Percentiles rank a stretch among this genome's conserved stretches.
Conservation (phyloP, 192 early-diverging fungal genomes). For the Dispira parvispora region DNA sequence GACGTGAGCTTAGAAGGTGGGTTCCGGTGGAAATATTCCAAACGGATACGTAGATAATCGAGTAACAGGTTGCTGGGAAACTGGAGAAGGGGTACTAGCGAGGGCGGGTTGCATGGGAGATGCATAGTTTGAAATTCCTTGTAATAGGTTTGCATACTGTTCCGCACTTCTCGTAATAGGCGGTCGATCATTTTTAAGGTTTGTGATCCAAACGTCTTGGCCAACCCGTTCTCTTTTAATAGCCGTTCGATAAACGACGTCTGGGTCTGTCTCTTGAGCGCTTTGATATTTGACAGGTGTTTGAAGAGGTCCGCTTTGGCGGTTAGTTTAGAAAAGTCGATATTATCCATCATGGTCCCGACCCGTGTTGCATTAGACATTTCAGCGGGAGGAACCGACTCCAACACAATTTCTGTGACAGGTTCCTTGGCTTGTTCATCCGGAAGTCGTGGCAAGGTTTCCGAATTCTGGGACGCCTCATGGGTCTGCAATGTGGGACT, state of each 20-base stretch:
- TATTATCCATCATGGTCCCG: neutral
- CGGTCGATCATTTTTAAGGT: constrained; percentile 43
- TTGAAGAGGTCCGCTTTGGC: neutral
- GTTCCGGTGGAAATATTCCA: constrained; percentile 43
- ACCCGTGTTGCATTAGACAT: neutral
- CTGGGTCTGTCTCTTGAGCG: constrained; percentile 16
- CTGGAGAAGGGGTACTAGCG: constrained; percentile 48
- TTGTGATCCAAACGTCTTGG: constrained; percentile 55
- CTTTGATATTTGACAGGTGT: constrained; percentile 7
- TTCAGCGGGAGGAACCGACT: neutral
- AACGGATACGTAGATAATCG: constrained; percentile 56
- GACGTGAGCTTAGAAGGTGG: constrained; percentile 24
- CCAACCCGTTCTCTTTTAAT: constrained; percentile 63
- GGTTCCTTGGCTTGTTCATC: neutral
- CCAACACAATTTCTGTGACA: neutral
- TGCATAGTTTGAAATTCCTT: constrained; percentile 47
- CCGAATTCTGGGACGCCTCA: neutral
- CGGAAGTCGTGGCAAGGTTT: too few species aligned
- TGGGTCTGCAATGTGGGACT: constrained; percentile 16
- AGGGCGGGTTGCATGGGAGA: constrained; percentile 45
- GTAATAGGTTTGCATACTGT: constrained; percentile 50
- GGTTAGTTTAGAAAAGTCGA: neutral
- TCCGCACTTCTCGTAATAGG: constrained; percentile 42
- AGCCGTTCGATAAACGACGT: constrained; percentile 71
- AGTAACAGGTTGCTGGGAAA: constrained; percentile 71